Evolutionary conservation across 345 rosid species (phyloP).

Genomic region (Gossypium thurberi): DNA sequence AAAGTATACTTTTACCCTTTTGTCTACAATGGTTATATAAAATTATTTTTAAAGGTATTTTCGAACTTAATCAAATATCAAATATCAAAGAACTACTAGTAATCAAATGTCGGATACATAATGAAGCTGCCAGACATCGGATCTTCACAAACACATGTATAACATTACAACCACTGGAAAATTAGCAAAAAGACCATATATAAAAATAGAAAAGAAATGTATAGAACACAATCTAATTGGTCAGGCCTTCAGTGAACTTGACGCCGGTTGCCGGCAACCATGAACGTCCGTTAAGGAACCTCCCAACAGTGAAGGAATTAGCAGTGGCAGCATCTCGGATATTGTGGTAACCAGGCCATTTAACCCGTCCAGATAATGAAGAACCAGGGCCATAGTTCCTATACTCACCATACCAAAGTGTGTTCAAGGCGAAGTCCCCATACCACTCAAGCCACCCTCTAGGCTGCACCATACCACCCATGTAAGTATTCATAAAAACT

Average conservation of each 20-base stretch:
- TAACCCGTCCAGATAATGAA: conserved; percentile 36
- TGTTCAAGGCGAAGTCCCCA: conserved; percentile 52
- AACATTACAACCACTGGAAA: neutral
- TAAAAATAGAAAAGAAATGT: too few relatives aligned
- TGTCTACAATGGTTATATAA: too few relatives aligned
- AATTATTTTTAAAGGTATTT: too few relatives aligned
- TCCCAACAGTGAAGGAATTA: conserved; percentile 43
- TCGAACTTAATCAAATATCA: too few relatives aligned
- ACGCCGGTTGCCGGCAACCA: conserved; percentile 68
- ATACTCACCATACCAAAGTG: conserved; percentile 83
- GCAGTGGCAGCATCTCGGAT: conserved; percentile 47
- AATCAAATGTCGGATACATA: neutral
- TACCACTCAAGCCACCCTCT: conserved; percentile 89
- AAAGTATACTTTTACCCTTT: too few relatives aligned
- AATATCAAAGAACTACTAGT: neutral
- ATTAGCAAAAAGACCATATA: neutral
- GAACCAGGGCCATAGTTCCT: conserved; percentile 64
- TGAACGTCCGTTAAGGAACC: conserved; percentile 60
- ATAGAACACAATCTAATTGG: conserved; percentile 15
- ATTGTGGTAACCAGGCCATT: conserved; percentile 78
- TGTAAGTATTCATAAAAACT: conserved; percentile 62
- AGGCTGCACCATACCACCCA: conserved; percentile 60
- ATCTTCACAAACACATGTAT: neutral
- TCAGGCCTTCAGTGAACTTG: conserved; percentile 49
- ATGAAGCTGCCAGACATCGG: neutral